These are phyloP conservation scores for Pogostemon cablin DNA, from an alignment of 257 asterid species.

Conservation along the genomic window DNA sequence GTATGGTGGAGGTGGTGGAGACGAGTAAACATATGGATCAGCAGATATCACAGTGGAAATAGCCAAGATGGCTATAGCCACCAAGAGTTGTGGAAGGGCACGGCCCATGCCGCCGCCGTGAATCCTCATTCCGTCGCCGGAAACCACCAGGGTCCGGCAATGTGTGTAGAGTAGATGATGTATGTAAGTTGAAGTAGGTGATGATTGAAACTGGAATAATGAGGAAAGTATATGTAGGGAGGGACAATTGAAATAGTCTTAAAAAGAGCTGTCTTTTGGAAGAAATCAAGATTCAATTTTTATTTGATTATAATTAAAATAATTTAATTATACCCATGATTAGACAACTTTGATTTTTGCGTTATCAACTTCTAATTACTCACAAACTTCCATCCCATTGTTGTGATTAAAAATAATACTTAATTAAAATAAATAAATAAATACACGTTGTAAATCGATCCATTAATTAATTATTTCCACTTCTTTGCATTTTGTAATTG, in stretches of 20 bases:
- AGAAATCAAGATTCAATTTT: conserved; percentile 32
- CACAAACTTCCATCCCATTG: too few relatives aligned
- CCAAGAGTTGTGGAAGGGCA: conserved; percentile 42
- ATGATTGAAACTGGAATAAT: conserved; percentile 30
- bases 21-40: conserved; percentile 47
- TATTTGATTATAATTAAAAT: conserved; percentile 13
- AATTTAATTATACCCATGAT: conserved; percentile 13
- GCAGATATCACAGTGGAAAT: conserved; percentile 51
- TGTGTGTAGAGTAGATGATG: conserved; percentile 3
- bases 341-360: conserved; percentile 28
- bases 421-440: too few relatives aligned
- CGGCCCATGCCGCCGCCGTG: conserved; percentile 41
- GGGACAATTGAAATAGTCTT: conserved; percentile 25
- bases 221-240: conserved; percentile 41
- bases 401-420: too few relatives aligned
- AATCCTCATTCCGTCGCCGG: conserved; percentile 44
- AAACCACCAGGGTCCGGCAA: conserved; percentile 32
- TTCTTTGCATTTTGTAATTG: conserved; percentile 16
- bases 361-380: too few relatives aligned
- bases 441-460: neutral
- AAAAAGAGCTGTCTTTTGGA: conserved; percentile 48
- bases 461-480: conserved; percentile 25
- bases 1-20: conserved; percentile 47
- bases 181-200: conserved; percentile 16
- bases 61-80: conserved; percentile 57